phyloP scores from a whole-genome alignment of 1,139 yeast species.

The Nakaseomyces bracarensis region DNA sequence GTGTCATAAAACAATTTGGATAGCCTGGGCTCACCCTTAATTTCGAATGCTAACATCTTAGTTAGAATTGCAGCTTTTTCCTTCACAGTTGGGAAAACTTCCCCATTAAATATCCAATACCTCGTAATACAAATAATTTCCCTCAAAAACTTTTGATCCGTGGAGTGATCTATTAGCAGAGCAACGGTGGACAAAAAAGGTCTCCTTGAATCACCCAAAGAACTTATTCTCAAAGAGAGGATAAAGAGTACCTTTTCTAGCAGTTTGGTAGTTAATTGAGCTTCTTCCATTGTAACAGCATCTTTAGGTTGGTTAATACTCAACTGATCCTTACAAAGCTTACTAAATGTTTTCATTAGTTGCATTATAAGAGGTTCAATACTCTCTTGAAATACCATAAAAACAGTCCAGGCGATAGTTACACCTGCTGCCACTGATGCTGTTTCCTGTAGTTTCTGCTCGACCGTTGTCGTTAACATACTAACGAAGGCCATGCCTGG shows the following conservation, averaged over 20 bases:
- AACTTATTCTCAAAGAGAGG: constrained; percentile 71
- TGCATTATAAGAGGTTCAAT: constrained; percentile 68
- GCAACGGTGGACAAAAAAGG: constrained; percentile 80
- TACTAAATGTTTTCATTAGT: constrained; percentile 79
- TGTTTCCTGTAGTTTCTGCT: constrained; percentile 75
- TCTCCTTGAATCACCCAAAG: constrained; percentile 86
- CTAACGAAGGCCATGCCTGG: constrained; percentile 56
- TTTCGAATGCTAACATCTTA: constrained; percentile 90
- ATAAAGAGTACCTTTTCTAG: constrained; percentile 70
- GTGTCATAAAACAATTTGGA: constrained; percentile 79
- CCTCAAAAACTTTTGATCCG: constrained; percentile 64
- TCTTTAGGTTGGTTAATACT: constrained; percentile 48
- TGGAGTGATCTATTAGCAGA: constrained; percentile 81
- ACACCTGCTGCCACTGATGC: constrained; percentile 91
- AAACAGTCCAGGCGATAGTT: constrained; percentile 74
- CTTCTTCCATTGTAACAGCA: constrained; percentile 42
- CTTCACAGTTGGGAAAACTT: constrained; percentile 86
- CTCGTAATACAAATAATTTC: constrained; percentile 74
- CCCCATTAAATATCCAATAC: constrained; percentile 84
- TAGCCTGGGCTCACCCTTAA: constrained; percentile 73
- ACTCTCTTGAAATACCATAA: constrained; percentile 61
- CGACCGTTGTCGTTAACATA: constrained; percentile 57
- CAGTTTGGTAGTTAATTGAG: constrained; percentile 67
- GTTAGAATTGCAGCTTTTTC: constrained; percentile 92
- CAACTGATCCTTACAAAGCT: constrained; percentile 81